Evolutionary conservation across 2,329 filamentous ascomycete genomes (phyloP).

Genomic region (Fusarium graminum): DNA sequence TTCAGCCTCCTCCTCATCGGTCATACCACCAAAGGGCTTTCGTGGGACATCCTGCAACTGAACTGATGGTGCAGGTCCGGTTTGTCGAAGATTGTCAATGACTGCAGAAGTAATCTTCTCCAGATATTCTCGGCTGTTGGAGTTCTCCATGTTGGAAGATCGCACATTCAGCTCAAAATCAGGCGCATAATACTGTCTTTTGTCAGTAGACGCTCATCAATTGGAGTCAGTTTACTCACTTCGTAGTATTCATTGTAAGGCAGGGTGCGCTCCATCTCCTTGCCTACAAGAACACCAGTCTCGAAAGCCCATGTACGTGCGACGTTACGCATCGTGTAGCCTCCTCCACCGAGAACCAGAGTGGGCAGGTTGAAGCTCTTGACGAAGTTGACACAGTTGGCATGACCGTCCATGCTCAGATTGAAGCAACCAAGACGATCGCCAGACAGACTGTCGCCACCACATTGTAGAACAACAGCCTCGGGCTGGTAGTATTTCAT

Average conservation of each 20-base stretch:
- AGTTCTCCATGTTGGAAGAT: slow-evolving; percentile 90
- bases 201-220: slow-evolving; percentile 41
- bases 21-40: slow-evolving; percentile 71
- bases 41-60: slow-evolving; percentile 85
- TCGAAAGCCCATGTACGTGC: slow-evolving; percentile 98
- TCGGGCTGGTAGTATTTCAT: slow-evolving; percentile 90
- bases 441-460: slow-evolving; percentile 92
- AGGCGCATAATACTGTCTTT: slow-evolving; percentile 84
- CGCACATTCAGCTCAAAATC: slow-evolving; percentile 93
- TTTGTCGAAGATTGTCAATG: slow-evolving; percentile 87
- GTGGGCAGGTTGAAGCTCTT: slow-evolving; percentile 88
- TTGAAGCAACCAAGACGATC: slow-evolving; percentile 98
- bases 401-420: slow-evolving; percentile 95
- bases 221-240: slow-evolving; percentile 59
- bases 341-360: slow-evolving; percentile 93
- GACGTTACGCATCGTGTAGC: slow-evolving; percentile 97
- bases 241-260: slow-evolving; percentile 98
- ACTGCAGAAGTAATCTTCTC: slow-evolving; percentile 85
- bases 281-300: slow-evolving; percentile 88
- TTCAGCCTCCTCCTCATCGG: slow-evolving; percentile 75
- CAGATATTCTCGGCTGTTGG: slow-evolving; percentile 85
- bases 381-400: slow-evolving; percentile 92
- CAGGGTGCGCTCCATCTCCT: slow-evolving; percentile 83
- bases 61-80: slow-evolving; percentile 88
- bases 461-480: slow-evolving; percentile 95